Evolutionary conservation across 2,329 filamentous ascomycete species (phyloP).

Genomic region (Penicillium sclerotigenum): DNA sequence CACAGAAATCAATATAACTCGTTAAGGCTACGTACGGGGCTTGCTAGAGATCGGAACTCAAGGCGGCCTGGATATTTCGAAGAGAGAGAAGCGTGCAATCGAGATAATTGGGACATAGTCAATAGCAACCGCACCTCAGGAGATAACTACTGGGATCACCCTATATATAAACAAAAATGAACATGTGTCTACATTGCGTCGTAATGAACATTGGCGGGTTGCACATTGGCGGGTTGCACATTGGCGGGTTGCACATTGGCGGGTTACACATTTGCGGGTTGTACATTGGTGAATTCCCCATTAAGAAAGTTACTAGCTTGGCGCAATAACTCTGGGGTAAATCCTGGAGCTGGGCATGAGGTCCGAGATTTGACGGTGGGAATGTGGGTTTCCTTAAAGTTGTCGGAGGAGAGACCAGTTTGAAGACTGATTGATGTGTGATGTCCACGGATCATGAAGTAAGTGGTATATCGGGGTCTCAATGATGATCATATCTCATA

Average conservation of each 20-base stretch:
- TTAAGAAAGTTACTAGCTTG: background rate
- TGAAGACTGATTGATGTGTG: background rate
- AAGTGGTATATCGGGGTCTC: constrained; percentile 9
- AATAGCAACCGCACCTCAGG: background rate
- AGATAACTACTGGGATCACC: background rate
- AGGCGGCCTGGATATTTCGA: no score
- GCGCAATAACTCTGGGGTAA: background rate
- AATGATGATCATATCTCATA: constrained; percentile 14
- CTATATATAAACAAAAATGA: constrained; percentile 5
- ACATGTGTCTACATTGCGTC: background rate
- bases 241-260: background rate
- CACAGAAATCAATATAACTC: no score
- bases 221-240: background rate
- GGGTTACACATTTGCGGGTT: background rate
- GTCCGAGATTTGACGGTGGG: background rate
- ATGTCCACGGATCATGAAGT: background rate
- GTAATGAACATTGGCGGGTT: background rate
- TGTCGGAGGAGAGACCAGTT: background rate
- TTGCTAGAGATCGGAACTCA: no score
- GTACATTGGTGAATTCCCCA: background rate
- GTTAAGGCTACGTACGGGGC: no score
- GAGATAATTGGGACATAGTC: background rate
- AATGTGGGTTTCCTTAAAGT: background rate
- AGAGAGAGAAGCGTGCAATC: no score
- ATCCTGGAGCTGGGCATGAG: constrained; percentile 5